A percentile compares a stretch with the other conserved stretches of the same genome.
Evolutionary conservation across 352 stramenopile genomes (phyloP).

Genomic region (Globisporangium abappressorium): DNA sequence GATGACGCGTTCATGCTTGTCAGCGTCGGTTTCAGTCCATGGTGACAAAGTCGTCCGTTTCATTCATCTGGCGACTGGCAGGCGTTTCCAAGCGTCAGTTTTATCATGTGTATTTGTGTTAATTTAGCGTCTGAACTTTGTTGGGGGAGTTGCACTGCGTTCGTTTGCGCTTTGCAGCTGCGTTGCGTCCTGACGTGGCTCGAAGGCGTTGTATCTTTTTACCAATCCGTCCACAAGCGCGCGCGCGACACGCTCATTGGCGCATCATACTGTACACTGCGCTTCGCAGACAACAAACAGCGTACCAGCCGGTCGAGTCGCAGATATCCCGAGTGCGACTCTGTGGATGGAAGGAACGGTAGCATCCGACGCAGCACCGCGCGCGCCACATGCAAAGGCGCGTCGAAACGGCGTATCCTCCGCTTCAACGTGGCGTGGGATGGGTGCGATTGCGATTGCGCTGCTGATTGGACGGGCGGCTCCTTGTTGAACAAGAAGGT

Average conservation of each 20-base stretch:
- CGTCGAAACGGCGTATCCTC: neutral
- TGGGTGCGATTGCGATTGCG: neutral
- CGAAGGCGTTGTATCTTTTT: neutral
- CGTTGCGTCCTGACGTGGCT: neutral
- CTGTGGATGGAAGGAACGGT: neutral
- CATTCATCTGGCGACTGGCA: too few relatives aligned
- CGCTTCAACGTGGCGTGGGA: neutral
- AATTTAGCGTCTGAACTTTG: neutral
- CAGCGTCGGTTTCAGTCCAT: too few relatives aligned
- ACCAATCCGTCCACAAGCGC: neutral
- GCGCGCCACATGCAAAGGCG: neutral
- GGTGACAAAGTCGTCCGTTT: too few relatives aligned
- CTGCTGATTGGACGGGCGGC: neutral
- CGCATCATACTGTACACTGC: neutral
- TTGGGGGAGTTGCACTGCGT: neutral
- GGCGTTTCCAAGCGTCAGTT: too few relatives aligned
- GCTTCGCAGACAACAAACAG: neutral
- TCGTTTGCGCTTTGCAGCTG: neutral
- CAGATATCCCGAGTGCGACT: neutral
- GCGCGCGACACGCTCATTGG: neutral
- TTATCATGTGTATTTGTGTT: neutral
- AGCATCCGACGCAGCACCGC: neutral
- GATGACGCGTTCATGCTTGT: too few relatives aligned
- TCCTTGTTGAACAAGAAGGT: neutral
- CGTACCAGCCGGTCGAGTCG: neutral